Percentiles rank a stretch among this genome's conserved stretches.
phyloP scores from a whole-genome alignment of 441 rosid species.

The Iberis amara region DNA sequence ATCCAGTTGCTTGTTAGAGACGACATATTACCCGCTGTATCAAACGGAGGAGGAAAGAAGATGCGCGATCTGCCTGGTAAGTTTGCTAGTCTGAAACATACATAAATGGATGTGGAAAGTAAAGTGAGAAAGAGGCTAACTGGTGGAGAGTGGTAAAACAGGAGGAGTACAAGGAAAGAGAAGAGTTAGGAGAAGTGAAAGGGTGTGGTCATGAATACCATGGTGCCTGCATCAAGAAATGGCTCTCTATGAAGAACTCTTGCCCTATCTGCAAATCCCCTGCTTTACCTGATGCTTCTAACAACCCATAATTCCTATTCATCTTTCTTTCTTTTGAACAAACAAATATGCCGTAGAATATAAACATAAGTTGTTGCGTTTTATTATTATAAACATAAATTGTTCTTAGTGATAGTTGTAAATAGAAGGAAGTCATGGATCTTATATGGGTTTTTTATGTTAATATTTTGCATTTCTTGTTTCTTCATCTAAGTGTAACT shows the following conservation, averaged over 20 bases:
- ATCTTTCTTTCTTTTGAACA: neutral
- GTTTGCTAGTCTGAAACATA: slow-evolving; percentile 14
- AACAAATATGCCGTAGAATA: neutral
- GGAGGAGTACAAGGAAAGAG: slow-evolving; percentile 73
- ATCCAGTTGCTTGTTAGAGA: slow-evolving; percentile 53
- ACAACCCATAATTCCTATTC: slow-evolving; percentile 18
- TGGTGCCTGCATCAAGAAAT: slow-evolving; percentile 68
- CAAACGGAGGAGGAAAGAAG: slow-evolving; percentile 43
- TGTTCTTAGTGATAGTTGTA: neutral
- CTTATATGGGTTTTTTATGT: neutral
- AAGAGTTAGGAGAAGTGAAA: slow-evolving; percentile 49
- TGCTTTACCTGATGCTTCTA: slow-evolving; percentile 36
- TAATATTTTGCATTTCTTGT: too few relatives aligned
- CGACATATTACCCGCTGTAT: slow-evolving; percentile 36
- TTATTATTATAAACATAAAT: too few relatives aligned
- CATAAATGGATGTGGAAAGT: neutral
- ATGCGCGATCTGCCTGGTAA: slow-evolving; percentile 88
- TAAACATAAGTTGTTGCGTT: too few relatives aligned
- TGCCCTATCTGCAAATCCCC: slow-evolving; percentile 88
- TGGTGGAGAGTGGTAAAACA: slow-evolving; percentile 29
- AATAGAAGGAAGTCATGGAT: slow-evolving; percentile 7
- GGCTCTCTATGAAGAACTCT: slow-evolving; percentile 77
- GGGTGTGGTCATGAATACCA: slow-evolving; percentile 75
- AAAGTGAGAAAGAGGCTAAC: slow-evolving; percentile 5
- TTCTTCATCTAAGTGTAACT: too few relatives aligned